phyloP scores from a whole-genome alignment of 2,329 filamentous ascomycete species.

The Fusarium nematophilum region DNA sequence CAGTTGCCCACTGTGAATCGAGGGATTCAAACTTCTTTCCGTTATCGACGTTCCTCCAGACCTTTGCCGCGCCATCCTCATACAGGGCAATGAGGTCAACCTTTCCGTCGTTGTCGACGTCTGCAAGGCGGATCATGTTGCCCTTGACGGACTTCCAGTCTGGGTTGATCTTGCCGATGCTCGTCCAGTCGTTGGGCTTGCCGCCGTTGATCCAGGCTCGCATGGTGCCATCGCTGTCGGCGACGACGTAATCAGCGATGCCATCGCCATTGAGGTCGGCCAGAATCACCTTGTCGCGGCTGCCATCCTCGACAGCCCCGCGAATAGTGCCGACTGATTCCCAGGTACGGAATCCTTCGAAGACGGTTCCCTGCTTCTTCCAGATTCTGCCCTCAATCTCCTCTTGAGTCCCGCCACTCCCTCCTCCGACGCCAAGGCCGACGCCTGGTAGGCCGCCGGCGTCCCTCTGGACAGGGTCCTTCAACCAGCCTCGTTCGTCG shows the following conservation, averaged over 20 bases:
- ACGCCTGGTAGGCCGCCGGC: not conserved
- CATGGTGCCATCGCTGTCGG: constrained; percentile 6
- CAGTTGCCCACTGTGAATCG: constrained; percentile 19
- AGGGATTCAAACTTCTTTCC: constrained; percentile 15
- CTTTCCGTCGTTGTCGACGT: constrained; percentile 27
- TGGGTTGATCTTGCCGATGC: constrained; percentile 13
- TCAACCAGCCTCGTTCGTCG: constrained; percentile 21
- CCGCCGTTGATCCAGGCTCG: constrained; percentile 24
- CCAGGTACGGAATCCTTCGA: constrained; percentile 20
- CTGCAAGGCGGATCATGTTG: constrained; percentile 23
- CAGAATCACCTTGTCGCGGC: constrained; percentile 6
- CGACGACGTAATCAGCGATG: constrained; percentile 22
- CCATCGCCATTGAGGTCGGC: constrained; percentile 24
- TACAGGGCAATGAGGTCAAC: constrained; percentile 20
- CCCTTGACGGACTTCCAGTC: constrained; percentile 12
- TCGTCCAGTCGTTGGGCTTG: constrained; percentile 18
- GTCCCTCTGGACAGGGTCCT: constrained; percentile 5
- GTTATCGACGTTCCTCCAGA: constrained; percentile 22
- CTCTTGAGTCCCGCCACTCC: constrained; percentile 8
- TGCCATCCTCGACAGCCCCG: not conserved
- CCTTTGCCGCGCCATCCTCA: constrained; percentile 21
- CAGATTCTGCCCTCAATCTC: constrained; percentile 13
- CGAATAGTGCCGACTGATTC: constrained; percentile 11
- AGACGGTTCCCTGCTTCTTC: constrained; percentile 17
- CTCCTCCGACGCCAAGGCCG: not conserved